Evolutionary conservation across 2,329 filamentous ascomycete genomes (phyloP).

Genomic region (Fusarium cicatricum): DNA sequence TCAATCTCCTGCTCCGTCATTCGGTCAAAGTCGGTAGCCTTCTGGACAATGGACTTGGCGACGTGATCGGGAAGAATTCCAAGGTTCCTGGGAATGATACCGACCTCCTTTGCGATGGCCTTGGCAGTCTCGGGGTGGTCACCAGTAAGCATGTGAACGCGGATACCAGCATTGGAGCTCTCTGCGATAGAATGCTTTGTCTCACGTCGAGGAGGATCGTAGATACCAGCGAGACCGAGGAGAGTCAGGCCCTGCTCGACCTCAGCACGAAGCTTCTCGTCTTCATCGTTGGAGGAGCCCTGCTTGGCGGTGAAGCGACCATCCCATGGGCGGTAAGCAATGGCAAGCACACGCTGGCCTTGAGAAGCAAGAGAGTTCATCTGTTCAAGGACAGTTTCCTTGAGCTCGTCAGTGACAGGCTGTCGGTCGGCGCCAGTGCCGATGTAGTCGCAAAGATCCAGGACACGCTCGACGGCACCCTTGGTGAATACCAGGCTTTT

Average conservation of each 20-base stretch:
- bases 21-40: constrained; percentile 80
- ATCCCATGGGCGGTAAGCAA: constrained; percentile 70
- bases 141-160: constrained; percentile 85
- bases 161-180: constrained; percentile 77
- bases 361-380: constrained; percentile 69
- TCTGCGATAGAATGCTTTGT: constrained; percentile 76
- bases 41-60: constrained; percentile 76
- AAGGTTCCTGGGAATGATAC: constrained; percentile 74
- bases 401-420: constrained; percentile 60
- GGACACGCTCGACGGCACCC: constrained; percentile 67
- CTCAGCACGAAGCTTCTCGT: constrained; percentile 61
- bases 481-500: constrained; percentile 67
- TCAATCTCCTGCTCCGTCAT: constrained; percentile 81
- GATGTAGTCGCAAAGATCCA: constrained; percentile 63
- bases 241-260: constrained; percentile 76
- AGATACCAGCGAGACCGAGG: constrained; percentile 84
- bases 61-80: constrained; percentile 66
- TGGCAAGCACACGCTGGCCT: constrained; percentile 76
- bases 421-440: constrained; percentile 54
- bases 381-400: constrained; percentile 59
- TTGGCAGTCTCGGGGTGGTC: constrained; percentile 82
- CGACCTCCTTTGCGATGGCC: constrained; percentile 81
- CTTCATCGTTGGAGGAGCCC: constrained; percentile 46
- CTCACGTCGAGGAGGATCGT: constrained; percentile 85
- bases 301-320: constrained; percentile 56